Percentiles rank a stretch among this genome's conserved stretches.
Conservation (phyloP, 2,329 filamentous ascomycete species). For the Knoxdaviesia capensis region DNA sequence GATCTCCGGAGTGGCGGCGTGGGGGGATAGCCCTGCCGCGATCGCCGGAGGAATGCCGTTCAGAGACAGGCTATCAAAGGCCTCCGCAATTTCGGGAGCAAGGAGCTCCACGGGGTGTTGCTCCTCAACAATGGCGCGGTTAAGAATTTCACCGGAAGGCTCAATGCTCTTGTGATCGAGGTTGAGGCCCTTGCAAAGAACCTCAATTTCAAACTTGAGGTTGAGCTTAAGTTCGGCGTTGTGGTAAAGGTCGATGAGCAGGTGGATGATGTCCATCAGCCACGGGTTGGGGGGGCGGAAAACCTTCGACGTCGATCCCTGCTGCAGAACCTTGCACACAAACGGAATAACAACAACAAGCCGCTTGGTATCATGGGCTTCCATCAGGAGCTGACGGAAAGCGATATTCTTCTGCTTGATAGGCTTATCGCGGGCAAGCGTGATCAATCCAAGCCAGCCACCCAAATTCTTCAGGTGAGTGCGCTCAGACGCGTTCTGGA, state of each 20-base stretch:
- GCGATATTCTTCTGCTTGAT: slow-evolving; percentile 94
- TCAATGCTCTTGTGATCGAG: slow-evolving; percentile 87
- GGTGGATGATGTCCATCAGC: slow-evolving; percentile 86
- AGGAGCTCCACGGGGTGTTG: slow-evolving; percentile 28
- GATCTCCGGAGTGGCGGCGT: slow-evolving; percentile 57
- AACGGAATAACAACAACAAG: slow-evolving; percentile 89
- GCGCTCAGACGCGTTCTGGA: slow-evolving; percentile 69
- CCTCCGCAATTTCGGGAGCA: slow-evolving; percentile 49
- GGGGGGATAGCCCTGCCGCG: slow-evolving; percentile 54
- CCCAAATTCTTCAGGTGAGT: slow-evolving; percentile 84
- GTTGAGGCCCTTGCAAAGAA: slow-evolving; percentile 78
- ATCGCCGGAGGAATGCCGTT: slow-evolving; percentile 52
- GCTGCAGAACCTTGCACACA: slow-evolving; percentile 83
- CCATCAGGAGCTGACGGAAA: slow-evolving; percentile 86
- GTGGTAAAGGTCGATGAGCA: slow-evolving; percentile 86
- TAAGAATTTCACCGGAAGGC: slow-evolving; percentile 68
- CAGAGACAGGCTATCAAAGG: slow-evolving; percentile 65
- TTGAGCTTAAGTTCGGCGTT: slow-evolving; percentile 88
- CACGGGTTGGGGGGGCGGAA: slow-evolving; percentile 94
- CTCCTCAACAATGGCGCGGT: slow-evolving; percentile 46
- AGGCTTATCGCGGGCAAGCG: slow-evolving; percentile 80
- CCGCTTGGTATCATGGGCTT: slow-evolving; percentile 82
- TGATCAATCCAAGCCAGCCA: slow-evolving; percentile 81
- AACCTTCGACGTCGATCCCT: slow-evolving; percentile 66
- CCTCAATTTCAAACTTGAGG: slow-evolving; percentile 95